Evolutionary conservation across 495 filamentous ascomycete species (phyloP), one percentile per base, ranked within the genome.

Genomic region (Hypoxylon cercidicola): DNA sequence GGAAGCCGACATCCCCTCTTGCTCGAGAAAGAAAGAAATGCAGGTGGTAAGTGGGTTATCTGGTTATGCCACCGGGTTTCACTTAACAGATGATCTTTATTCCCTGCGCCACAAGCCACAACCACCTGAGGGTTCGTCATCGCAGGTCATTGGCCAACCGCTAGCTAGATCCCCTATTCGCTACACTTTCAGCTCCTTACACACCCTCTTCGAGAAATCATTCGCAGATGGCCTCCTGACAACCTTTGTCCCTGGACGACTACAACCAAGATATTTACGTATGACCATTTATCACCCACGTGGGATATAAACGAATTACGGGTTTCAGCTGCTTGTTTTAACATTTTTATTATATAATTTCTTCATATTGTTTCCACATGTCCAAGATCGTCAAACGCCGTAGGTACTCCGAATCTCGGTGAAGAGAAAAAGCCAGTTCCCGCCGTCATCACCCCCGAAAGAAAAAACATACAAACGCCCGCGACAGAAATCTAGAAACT

Each of bases 101-200:
- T 51, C 56, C 63, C 56, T 60, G 57, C 56, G 63, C 56, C 56
- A 66, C 63, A 52, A 55, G 56, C 63, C 51, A 65, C 50, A 57
- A 39, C 41, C 34, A 15, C 19, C n/a, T 40, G 30, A 12, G 16
- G 32, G 20, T 25, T 20, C 40, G 15, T 43, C 44, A 35, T 57
- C 52, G 48, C 62, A 58, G 48, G 55, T 59, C 62, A 64, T 48
- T 58, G 52, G 61, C 48, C 62, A 64, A 57, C 52, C 20, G 19
- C 41, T 48, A 41, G 34, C n/a, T n/a, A n/a, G n/a, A 48, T 23
- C 53, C 23, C 41, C 50, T 39, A 15, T 46, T 41, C 43, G 12
- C 10, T 40, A 43, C 4, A n/a, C 35, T 40, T 40, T 20, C 41
- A 12, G 15, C 23, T 40, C 23, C 34, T 10, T 3, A 41, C 39